Conservation (phyloP, 2,329 filamentous ascomycete species). For the Cytospora mali region DNA sequence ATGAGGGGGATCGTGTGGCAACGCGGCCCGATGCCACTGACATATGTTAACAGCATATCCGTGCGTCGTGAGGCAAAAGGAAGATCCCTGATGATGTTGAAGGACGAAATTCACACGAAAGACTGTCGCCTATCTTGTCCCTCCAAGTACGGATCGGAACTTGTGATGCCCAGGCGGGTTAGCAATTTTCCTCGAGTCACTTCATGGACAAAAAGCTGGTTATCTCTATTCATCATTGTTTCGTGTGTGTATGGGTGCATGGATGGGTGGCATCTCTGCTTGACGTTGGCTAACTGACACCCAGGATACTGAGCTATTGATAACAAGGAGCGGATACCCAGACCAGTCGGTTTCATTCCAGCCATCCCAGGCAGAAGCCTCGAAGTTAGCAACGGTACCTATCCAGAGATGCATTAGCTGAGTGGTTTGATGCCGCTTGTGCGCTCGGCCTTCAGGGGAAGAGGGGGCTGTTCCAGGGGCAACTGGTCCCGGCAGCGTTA, state of each 20-base stretch:
- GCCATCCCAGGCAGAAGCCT: not conserved
- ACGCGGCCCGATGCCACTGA: constrained; percentile 18
- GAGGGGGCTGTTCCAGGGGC: not conserved
- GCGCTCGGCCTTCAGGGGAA: not conserved
- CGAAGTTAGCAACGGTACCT: not conserved
- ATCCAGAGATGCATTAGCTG: not conserved
- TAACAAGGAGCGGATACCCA: not conserved
- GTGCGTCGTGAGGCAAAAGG: constrained; percentile 6
- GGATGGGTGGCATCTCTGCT: not conserved
- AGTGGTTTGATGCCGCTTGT: not conserved
- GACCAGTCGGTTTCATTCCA: constrained; percentile 25
- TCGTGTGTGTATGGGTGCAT: not conserved
- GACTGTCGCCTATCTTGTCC: not conserved
- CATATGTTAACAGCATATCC: constrained; percentile 15
- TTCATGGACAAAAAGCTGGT: no score
- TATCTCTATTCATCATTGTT: not conserved
- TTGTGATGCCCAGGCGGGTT: not conserved
- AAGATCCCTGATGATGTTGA: constrained; percentile 1
- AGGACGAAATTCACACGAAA: not conserved
- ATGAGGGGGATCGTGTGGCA: constrained; percentile 4
- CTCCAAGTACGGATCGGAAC: constrained; percentile 1
- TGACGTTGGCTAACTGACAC: not conserved
- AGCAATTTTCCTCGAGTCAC: no score
- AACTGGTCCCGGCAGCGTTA: not conserved
- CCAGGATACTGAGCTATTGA: not conserved